Base-by-base conservation (phyloP, 23 red algal genomes). In the Rhodosorus marinus region DNA sequence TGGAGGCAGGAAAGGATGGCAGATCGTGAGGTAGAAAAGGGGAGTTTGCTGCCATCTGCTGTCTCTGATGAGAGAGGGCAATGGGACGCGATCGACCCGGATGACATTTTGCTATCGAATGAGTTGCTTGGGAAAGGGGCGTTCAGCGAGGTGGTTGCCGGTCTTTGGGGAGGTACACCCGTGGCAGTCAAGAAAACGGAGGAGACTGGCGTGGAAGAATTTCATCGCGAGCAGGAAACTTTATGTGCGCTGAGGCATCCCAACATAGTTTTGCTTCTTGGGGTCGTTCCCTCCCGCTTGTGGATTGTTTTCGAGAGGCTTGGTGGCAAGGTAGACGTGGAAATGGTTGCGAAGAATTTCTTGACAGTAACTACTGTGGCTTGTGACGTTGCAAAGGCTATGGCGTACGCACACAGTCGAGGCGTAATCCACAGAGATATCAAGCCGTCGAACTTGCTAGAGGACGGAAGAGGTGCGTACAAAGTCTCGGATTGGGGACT, bases 401-500 rank as follows among this genome's bases (percentile, higher is more conserved):
- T 93, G 33, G 31, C 62, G 31, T 82, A 75, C 55, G 72, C 75
- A 17, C 86, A 93, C 53, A 51, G 63, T 20, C 38, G 57, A 25
- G 64, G 68, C 19, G 45, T 93, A 1, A 47, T 93, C 33, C 86
- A 93, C 54, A 55, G 86, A 1, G 86, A 93, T 45, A 50, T 93
- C 27, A 93, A 93, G 57, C 86, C 86, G 21, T 67, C 56, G 45
- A 80, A 93, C 42, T 51, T 93, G 4, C 31, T 82, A n/a, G 22
- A 72, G 35, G 57, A 43, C 47, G 76, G 35, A n/a, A 43, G 30
- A 20, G 57, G 68, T 6, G 64, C 35, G 34, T 22, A 53, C 35
- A 81, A 81, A 41, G 54, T 81, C 22, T 64, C 62, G 31, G 75
- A 81, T 52, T 81, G 75, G 75, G 75, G 75, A 1, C 51, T 81